Conservation (phyloP, 768 basidiomycete species). For the Fibroporia radiculosa region DNA sequence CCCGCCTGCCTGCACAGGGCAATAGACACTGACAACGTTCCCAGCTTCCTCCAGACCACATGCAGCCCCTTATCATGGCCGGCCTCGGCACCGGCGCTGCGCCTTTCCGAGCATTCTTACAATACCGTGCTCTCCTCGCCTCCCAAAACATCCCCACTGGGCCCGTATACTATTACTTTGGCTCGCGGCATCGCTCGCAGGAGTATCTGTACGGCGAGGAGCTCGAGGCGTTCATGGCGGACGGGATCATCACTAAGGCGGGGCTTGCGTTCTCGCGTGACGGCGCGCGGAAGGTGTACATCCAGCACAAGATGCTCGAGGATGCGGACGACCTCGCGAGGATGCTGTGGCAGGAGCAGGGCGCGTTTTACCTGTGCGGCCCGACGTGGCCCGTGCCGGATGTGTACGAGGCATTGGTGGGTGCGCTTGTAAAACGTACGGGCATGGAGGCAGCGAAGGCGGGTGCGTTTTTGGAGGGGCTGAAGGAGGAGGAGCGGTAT, state of each 20-base stretch:
- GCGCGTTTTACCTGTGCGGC: conserved; percentile 94
- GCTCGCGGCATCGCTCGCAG: conserved; percentile 88
- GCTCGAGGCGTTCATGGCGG: conserved; percentile 87
- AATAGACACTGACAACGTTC: conserved; percentile 10
- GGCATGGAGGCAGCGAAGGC: conserved; percentile 58
- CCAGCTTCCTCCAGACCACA: conserved; percentile 75
- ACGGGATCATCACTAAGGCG: conserved; percentile 78
- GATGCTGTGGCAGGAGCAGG: conserved; percentile 65
- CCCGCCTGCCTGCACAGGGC: neutral
- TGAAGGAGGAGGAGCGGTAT: conserved; percentile 97
- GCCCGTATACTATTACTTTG: conserved; percentile 97
- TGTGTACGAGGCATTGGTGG: conserved; percentile 87
- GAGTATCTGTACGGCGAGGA: conserved; percentile 97
- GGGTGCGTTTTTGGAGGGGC: conserved; percentile 73
- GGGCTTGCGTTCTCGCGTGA: conserved; percentile 98
- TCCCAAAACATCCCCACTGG: conserved; percentile 76
- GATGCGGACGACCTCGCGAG: conserved; percentile 72
- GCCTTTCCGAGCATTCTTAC: conserved; percentile 98
- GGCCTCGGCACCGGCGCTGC: conserved; percentile 98
- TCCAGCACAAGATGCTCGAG: conserved; percentile 96
- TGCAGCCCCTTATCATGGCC: conserved; percentile 95
- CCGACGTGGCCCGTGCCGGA: conserved; percentile 99
- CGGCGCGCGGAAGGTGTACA: conserved; percentile 88
- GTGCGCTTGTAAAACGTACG: conserved; percentile 67
- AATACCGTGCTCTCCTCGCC: conserved; percentile 82